These are phyloP conservation scores for Diaporthe sp. DNA, from an alignment of 2,329 filamentous ascomycete genomes.

Conservation along the genomic window DNA sequence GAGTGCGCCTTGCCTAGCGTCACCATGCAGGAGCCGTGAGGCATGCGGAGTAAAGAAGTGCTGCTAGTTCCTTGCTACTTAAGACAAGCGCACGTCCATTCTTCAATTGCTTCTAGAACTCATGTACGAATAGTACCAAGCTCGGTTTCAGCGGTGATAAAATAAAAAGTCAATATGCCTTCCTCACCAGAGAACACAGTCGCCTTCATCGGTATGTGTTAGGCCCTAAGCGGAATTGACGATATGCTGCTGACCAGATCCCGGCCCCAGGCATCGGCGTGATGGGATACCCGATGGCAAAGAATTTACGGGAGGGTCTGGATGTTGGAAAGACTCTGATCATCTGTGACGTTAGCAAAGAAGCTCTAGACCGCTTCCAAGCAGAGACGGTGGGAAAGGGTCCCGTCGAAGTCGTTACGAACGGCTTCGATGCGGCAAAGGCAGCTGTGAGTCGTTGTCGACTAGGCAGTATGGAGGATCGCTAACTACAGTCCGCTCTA, in stretches of 20 bases:
- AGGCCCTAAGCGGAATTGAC: neutral
- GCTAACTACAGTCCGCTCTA: conserved; percentile 32
- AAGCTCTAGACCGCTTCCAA: conserved; percentile 52
- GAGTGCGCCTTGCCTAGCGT: neutral
- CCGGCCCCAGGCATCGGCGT: conserved; percentile 47
- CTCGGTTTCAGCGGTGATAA: neutral
- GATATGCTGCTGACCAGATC: neutral
- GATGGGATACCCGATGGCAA: conserved; percentile 53
- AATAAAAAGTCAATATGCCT: neutral
- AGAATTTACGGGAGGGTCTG: conserved; percentile 47
- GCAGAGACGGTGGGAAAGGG: conserved; percentile 50
- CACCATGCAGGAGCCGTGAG: neutral
- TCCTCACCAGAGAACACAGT: neutral
- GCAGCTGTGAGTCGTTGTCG: conserved; percentile 47
- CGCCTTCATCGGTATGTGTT: conserved; percentile 10
- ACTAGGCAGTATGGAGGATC: neutral
- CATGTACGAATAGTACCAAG: neutral
- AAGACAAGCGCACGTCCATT: neutral
- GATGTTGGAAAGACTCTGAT: conserved; percentile 44
- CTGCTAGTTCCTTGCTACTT: too few species aligned
- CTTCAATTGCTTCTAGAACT: neutral
- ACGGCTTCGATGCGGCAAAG: conserved; percentile 53
- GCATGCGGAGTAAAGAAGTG: neutral
- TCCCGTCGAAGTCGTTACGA: conserved; percentile 50
- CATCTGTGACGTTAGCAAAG: conserved; percentile 52